Percentiles rank a stretch among this genome's conserved stretches.
phyloP scores from a whole-genome alignment of 192 early-diverging fungal species.

The Rhizoclosmatium sp. region DNA sequence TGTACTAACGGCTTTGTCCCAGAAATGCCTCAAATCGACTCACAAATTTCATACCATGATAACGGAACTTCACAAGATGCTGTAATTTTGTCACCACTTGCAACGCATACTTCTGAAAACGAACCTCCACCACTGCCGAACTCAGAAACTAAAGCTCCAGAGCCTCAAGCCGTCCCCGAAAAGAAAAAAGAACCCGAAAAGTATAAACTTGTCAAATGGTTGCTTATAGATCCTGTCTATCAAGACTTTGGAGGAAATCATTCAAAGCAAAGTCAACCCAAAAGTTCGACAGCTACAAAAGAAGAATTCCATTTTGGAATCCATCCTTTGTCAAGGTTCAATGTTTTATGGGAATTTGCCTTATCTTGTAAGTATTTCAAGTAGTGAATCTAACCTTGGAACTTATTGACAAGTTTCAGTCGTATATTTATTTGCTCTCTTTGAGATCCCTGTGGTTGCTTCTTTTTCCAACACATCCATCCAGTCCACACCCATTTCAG shows the following conservation, averaged over 20 bases:
- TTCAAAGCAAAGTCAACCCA: background rate
- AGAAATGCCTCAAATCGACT: too few relatives aligned
- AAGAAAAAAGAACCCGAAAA: background rate
- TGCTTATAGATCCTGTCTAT: constrained; percentile 17
- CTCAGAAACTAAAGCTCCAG: too few relatives aligned
- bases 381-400: background rate
- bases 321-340: constrained; percentile 33
- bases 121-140: too few relatives aligned
- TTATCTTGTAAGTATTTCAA: constrained; percentile 42
- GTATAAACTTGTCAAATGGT: constrained; percentile 1
- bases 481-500: background rate
- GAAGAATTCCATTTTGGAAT: constrained; percentile 25
- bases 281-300: background rate
- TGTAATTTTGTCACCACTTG: too few relatives aligned
- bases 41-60: too few relatives aligned
- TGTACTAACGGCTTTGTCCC: too few relatives aligned
- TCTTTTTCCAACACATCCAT: constrained; percentile 17
- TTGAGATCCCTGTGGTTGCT: constrained; percentile 36
- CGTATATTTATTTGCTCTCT: constrained; percentile 11
- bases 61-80: too few relatives aligned
- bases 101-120: too few relatives aligned
- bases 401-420: constrained; percentile 1
- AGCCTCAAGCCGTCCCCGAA: background rate
- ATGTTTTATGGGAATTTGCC: constrained; percentile 46
- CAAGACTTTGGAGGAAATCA: background rate